Percentiles rank a stretch among this genome's conserved stretches.
These are phyloP conservation scores for Globisporangium heterothallicum DNA, from an alignment of 352 stramenopile genomes.

Conservation along the genomic window DNA sequence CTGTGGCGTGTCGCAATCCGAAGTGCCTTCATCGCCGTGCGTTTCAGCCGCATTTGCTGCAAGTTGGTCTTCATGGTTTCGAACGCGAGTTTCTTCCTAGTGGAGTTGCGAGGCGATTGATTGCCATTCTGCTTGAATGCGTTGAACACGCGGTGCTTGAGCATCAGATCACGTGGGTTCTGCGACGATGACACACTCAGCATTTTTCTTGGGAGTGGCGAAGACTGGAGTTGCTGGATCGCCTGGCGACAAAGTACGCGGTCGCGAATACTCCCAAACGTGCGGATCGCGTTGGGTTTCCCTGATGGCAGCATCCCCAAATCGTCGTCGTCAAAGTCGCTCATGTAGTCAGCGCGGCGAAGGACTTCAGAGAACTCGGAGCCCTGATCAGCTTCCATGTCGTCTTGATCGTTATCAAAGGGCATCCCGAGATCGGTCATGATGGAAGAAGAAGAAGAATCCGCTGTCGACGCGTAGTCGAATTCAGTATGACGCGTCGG, in stretches of 20 bases:
- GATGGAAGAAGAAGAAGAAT: slow-evolving; percentile 18
- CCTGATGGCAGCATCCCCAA: not conserved
- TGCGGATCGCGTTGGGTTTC: not conserved
- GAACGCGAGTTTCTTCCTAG: slow-evolving; percentile 42
- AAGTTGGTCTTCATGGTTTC: slow-evolving; percentile 11
- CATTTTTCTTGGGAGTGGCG: not conserved
- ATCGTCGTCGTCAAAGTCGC: slow-evolving; percentile 20
- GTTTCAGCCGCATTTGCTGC: slow-evolving; percentile 26
- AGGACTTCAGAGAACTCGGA: slow-evolving; percentile 57
- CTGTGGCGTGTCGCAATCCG: not conserved
- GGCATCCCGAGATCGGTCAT: slow-evolving; percentile 5
- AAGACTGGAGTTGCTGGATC: slow-evolving; percentile 11
- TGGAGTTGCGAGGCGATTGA: slow-evolving; percentile 23
- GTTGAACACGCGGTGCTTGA: slow-evolving; percentile 30
- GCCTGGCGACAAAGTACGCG: slow-evolving; percentile 22
- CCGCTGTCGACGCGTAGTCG: slow-evolving; percentile 50
- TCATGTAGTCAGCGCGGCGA: slow-evolving; percentile 42
- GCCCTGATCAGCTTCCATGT: slow-evolving; percentile 41
- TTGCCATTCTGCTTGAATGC: slow-evolving; percentile 8
- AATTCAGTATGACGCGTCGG: slow-evolving; percentile 13
- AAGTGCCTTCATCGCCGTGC: slow-evolving; percentile 1
- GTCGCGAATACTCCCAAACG: slow-evolving; percentile 11
- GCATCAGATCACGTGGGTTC: not conserved
- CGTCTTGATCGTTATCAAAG: slow-evolving; percentile 22
- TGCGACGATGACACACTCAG: not conserved